These are phyloP conservation scores for Aureobasidium pullulans DNA, from an alignment of 2,329 filamentous ascomycete genomes.

Conservation along the genomic window DNA sequence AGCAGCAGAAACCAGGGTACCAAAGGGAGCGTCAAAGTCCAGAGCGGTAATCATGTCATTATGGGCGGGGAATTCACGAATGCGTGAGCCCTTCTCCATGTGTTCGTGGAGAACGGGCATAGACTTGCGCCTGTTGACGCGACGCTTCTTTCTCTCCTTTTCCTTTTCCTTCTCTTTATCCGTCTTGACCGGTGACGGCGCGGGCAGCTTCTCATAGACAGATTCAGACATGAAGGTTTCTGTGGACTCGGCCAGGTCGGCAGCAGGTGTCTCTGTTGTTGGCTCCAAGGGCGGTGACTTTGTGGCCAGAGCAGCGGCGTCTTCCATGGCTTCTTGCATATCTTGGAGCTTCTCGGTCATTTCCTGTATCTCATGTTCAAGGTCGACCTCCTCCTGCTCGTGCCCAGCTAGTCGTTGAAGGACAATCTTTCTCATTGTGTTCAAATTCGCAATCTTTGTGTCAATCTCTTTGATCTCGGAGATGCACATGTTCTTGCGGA, in stretches of 20 bases:
- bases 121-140: constrained; percentile 62
- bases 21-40: constrained; percentile 96
- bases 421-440: constrained; percentile 87
- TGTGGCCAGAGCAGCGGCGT: constrained; percentile 39
- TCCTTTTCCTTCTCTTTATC: constrained; percentile 38
- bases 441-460: constrained; percentile 88
- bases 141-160: constrained; percentile 41
- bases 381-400: constrained; percentile 81
- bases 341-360: constrained; percentile 57
- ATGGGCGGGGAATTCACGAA: constrained; percentile 84
- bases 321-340: constrained; percentile 51
- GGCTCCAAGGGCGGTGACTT: constrained; percentile 26
- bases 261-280: constrained; percentile 20
- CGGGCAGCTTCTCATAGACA: constrained; percentile 86
- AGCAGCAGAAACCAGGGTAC: constrained; percentile 85
- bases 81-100: constrained; percentile 79
- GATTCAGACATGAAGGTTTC: constrained; percentile 92
- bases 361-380: constrained; percentile 73
- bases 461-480: constrained; percentile 95
- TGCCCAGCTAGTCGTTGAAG: constrained; percentile 76
- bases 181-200: constrained; percentile 44
- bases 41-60: constrained; percentile 80
- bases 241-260: constrained; percentile 37
- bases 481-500: constrained; percentile 96
- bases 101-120: constrained; percentile 96